phyloP scores from a whole-genome alignment of 1,139 yeast genomes.

The Geotrichum restrictum region DNA sequence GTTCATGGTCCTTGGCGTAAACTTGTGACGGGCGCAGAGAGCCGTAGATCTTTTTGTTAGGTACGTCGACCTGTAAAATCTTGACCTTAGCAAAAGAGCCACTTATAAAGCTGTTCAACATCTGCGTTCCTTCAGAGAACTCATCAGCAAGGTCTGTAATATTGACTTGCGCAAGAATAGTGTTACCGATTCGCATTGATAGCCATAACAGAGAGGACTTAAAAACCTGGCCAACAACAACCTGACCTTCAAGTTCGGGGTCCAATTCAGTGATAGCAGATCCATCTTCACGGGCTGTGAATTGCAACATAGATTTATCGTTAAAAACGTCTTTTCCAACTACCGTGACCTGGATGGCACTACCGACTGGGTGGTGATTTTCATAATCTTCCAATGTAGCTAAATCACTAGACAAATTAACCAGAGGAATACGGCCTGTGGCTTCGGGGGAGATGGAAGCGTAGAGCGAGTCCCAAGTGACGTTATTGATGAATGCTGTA shows the following conservation, averaged over 20 bases:
- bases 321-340: slow-evolving; percentile 53
- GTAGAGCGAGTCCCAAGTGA: slow-evolving; percentile 57
- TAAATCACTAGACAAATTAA: slow-evolving; percentile 62
- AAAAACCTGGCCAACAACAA: slow-evolving; percentile 62
- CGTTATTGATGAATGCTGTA: slow-evolving; percentile 52
- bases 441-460: slow-evolving; percentile 66
- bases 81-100: slow-evolving; percentile 49
- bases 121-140: slow-evolving; percentile 42
- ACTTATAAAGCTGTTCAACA: slow-evolving; percentile 40
- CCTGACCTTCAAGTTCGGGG: slow-evolving; percentile 44
- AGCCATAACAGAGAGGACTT: slow-evolving; percentile 61
- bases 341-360: slow-evolving; percentile 61
- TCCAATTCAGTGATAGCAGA: slow-evolving; percentile 5
- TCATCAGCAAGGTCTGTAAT: slow-evolving; percentile 78
- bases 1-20: slow-evolving; percentile 29
- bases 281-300: slow-evolving; percentile 46
- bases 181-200: slow-evolving; percentile 60
- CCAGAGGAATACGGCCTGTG: slow-evolving; percentile 62
- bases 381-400: slow-evolving; percentile 45
- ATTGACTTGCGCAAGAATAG: slow-evolving; percentile 53
- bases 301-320: slow-evolving; percentile 43
- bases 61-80: slow-evolving; percentile 53
- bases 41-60: slow-evolving; percentile 56
- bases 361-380: slow-evolving; percentile 61
- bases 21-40: slow-evolving; percentile 50